Conservation (phyloP, 2,329 filamentous ascomycete species). For the Neocucurbitaria cava region DNA sequence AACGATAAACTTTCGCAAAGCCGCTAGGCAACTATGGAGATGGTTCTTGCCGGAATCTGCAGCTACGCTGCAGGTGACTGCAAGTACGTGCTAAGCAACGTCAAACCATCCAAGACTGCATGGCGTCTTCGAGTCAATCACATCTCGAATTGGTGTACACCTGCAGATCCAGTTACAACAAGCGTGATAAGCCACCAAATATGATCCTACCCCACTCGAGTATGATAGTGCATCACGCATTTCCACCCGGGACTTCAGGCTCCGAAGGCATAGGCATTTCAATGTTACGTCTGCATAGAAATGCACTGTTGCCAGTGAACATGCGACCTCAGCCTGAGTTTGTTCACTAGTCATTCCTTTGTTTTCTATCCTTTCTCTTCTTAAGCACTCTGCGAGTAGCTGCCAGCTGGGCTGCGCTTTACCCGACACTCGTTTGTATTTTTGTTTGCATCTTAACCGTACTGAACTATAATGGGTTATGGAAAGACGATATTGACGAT, state of each 20-base stretch:
- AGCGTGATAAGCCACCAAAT: slow-evolving; percentile 7
- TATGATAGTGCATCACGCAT: slow-evolving; percentile 7
- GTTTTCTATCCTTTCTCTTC: slow-evolving; percentile 13
- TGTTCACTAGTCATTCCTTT: slow-evolving; percentile 11
- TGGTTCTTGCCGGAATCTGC: background rate
- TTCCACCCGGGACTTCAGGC: slow-evolving; percentile 12
- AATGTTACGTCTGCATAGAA: slow-evolving; percentile 10
- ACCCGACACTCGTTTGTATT: slow-evolving; percentile 11
- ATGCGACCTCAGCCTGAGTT: slow-evolving; percentile 14
- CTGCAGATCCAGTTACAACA: slow-evolving; percentile 7
- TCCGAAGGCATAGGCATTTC: slow-evolving; percentile 7
- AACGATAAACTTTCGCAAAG: background rate
- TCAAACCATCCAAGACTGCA: background rate
- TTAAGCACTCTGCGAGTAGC: slow-evolving; percentile 36
- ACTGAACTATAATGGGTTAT: slow-evolving; percentile 27
- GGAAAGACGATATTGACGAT: slow-evolving; percentile 19
- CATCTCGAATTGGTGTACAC: slow-evolving; percentile 7
- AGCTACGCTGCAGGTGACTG: background rate
- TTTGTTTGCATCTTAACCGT: background rate
- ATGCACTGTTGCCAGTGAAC: background rate
- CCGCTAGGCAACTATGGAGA: background rate
- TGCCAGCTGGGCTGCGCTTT: slow-evolving; percentile 34
- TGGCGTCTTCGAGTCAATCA: slow-evolving; percentile 1
- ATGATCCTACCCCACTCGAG: slow-evolving; percentile 10
- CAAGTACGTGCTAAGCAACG: background rate